These are phyloP conservation scores for Fennellomyces sp. DNA, from an alignment of 371 early-diverging fungal genomes.

Conservation along the genomic window DNA sequence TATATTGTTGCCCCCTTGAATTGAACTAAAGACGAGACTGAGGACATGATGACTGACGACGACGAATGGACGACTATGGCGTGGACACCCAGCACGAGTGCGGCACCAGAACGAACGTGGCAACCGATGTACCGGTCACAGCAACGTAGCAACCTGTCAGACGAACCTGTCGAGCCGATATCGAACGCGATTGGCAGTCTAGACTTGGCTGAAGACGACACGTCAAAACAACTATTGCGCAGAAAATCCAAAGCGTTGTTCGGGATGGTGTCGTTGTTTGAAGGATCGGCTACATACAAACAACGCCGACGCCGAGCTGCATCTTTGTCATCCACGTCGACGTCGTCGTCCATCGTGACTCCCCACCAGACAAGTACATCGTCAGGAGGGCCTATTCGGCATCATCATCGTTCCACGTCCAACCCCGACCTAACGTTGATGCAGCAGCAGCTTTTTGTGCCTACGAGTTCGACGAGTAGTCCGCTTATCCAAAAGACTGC, in stretches of 20 bases:
- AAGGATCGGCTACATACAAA: slow-evolving; percentile 73
- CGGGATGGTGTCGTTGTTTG: slow-evolving; percentile 69
- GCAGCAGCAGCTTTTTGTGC: neutral
- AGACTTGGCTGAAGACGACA: neutral
- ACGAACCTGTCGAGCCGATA: neutral
- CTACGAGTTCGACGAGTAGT: neutral
- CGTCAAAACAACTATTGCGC: slow-evolving; percentile 7
- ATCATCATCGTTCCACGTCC: slow-evolving; percentile 11
- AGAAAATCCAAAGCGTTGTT: slow-evolving; percentile 41
- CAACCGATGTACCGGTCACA: neutral
- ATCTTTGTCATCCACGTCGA: slow-evolving; percentile 9
- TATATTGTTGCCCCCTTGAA: neutral
- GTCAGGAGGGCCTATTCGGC: slow-evolving; percentile 1
- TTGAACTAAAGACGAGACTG: neutral
- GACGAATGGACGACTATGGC: slow-evolving; percentile 2
- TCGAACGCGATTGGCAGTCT: slow-evolving; percentile 1
- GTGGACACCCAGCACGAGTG: neutral
- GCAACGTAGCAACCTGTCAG: slow-evolving; percentile 1
- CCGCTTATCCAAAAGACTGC: slow-evolving; percentile 1
- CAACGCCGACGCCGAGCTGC: slow-evolving; percentile 66
- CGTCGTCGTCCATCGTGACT: slow-evolving; percentile 4
- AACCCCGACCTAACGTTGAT: neutral
- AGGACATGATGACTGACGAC: neutral
- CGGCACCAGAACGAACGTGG: neutral
- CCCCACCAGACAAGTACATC: neutral